phyloP scores from a whole-genome alignment of 2,329 filamentous ascomycete species.

The Sclerotinia borealis region DNA sequence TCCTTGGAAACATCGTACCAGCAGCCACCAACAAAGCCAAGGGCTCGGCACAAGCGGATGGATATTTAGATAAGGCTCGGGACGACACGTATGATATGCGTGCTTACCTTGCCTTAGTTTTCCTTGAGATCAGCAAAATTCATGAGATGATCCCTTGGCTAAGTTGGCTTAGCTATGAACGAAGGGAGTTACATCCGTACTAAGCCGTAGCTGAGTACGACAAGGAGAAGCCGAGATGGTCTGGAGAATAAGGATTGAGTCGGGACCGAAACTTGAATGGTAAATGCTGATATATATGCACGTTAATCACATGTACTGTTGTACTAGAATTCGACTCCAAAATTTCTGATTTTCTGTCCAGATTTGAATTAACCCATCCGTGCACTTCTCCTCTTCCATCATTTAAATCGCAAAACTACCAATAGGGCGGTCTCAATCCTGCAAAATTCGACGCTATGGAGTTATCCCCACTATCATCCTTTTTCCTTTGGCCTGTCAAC shows the following conservation, averaged over 20 bases:
- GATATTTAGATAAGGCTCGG: background rate
- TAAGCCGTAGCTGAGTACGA: background rate
- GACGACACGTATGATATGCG: background rate
- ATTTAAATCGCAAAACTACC: constrained; percentile 36
- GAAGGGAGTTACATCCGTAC: background rate
- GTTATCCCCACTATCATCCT: constrained; percentile 51
- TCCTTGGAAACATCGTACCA: background rate
- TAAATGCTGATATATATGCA: constrained; percentile 2
- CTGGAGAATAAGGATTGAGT: background rate
- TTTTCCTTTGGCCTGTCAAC: constrained; percentile 66
- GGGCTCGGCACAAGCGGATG: background rate
- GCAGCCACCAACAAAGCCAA: background rate
- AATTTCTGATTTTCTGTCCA: background rate
- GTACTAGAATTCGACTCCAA: background rate
- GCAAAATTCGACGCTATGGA: constrained; percentile 49
- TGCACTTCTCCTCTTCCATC: background rate
- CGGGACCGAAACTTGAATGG: background rate
- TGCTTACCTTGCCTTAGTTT: background rate
- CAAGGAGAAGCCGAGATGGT: background rate
- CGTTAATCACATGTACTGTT: constrained; percentile 1
- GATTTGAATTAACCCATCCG: background rate
- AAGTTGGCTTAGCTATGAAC: background rate
- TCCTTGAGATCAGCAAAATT: background rate
- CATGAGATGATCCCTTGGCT: background rate
- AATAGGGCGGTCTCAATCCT: constrained; percentile 54